Evolutionary conservation across 2,329 filamentous ascomycete genomes (phyloP), one percentile per base, ranked within the genome.

Genomic region (Bipolaris zeicola): DNA sequence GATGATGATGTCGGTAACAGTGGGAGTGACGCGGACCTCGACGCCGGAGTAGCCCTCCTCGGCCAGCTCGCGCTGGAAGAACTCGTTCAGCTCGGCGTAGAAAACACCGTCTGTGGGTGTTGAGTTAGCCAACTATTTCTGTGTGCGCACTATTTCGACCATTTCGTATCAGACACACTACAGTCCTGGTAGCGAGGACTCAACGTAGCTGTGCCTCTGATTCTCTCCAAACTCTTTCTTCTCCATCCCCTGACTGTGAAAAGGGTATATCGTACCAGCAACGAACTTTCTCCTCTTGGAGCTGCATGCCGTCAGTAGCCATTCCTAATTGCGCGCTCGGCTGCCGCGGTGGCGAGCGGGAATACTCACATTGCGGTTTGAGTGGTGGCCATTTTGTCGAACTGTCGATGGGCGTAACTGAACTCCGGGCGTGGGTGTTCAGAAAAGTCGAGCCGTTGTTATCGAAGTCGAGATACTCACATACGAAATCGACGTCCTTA

Each of bases 71-170:
- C 95, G 94, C 89, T 98, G 95, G 92, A 99, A 99, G 90, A 99
- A 99, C 87, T 99, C 95, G 90, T 99, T 99, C 83, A 99, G 86
- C 86, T 99, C 95, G 86, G 95, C 95, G 84, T 97, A 99, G 91
- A 99, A 99, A 79, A 99, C 95, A 89, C 95, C 95, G 84, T 99
- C 95, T 79, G 68, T 63, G 38, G 37, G 24, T 54, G 26, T 44
- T 26, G 50, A 62, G 69, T 73, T 67, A 73, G 70, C 61, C 39
- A 42, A 54, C 41, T 57, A 57, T 51, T 54, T 52, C 57, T 54
- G 49, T 61, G 56, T 63, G 61, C 61, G 57, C 60, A 60, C 49
- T 52, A 52, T 62, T 50, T 55, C 51, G 22, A 55, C 26, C 16
- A n/a, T 54, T 37, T 48, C 36, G 37, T 20, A 33, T 53, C 44